A percentile compares a stretch with the other conserved stretches of the same genome.
Conservation (phyloP, 2,329 filamentous ascomycete genomes). For the Ascomycota sp. region DNA sequence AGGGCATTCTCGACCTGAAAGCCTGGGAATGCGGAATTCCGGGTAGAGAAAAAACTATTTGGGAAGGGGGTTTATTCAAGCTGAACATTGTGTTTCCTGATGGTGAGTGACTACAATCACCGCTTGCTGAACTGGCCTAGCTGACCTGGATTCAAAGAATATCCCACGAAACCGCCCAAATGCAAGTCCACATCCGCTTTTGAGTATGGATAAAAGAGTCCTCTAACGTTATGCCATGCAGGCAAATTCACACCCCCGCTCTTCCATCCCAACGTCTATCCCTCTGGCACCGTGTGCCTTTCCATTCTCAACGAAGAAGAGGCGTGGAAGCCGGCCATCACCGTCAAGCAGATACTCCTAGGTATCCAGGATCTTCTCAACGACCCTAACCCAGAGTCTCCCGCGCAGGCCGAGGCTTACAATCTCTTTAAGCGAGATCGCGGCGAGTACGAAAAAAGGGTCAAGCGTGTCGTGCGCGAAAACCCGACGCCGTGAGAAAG, state of each 20-base stretch:
- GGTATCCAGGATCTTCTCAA: conserved; percentile 92
- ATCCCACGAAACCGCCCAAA: conserved; percentile 95
- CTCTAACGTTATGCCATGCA: conserved; percentile 15
- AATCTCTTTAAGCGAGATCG: conserved; percentile 89
- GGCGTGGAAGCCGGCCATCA: conserved; percentile 96
- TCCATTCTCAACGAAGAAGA: conserved; percentile 97
- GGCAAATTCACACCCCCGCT: conserved; percentile 93
- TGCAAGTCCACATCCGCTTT: conserved; percentile 37
- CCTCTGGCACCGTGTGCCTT: conserved; percentile 89
- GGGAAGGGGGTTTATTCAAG: conserved; percentile 96
- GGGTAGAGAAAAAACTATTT: conserved; percentile 89
- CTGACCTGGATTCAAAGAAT: conserved; percentile 37
- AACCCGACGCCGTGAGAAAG: conserved; percentile 58
- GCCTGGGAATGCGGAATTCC: conserved; percentile 93
- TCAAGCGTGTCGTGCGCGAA: conserved; percentile 71
- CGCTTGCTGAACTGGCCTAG: neutral
- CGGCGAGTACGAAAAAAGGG: conserved; percentile 69
- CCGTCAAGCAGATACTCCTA: conserved; percentile 89
- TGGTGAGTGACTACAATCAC: conserved; percentile 35
- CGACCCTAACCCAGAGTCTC: conserved; percentile 91
- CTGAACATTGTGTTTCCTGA: conserved; percentile 84
- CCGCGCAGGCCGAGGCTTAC: conserved; percentile 92
- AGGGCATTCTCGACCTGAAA: conserved; percentile 79
- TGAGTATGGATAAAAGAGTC: neutral
- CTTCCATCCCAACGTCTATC: conserved; percentile 97